Base-by-base conservation (phyloP, 768 basidiomycete genomes). In the Tricholoma hemisulphureum region DNA sequence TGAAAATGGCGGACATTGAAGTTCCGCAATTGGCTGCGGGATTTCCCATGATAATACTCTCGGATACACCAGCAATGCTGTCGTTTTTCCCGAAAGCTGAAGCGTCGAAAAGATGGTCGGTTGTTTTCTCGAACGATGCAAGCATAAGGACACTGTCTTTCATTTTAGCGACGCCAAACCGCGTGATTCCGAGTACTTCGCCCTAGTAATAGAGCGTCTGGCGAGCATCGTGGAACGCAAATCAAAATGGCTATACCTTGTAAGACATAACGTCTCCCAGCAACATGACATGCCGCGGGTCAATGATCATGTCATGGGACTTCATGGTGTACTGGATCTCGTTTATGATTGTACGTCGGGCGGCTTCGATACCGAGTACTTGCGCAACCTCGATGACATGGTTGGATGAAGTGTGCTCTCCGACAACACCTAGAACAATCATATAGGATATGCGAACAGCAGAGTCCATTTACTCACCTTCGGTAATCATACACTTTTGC, bases 11-110 rank as follows among this genome's bases (percentile, higher is more conserved):
- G 60, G 68, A 95, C 94, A 98, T 88, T 0, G 94, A 95, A 8
- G 95, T 98, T 24, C 95, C 95, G 66, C 94, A 95, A 66, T 86
- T 90, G 5, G 93, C 89, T 1, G 95, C 95, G 34, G 95, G 88
- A 66, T 96, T 97, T 29, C 95, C 95, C 94, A 99, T 95, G 72
- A 99, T 98, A 70, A 99, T 99, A 70, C 96, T 98, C 72, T 99
- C 97, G 18, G 97, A 98, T 6, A 99, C 96, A 51, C 97, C 97
- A 28, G 93, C 88, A 54, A 99, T 97, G 56, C 83, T 85, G 67
- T 99, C 97, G 51, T 87, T 93, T 74, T 98, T 98, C 10, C 95
- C 93, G 71, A 89, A 95, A 2, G 97, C 92, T 9, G 97, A 89
- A 2, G 97, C 97, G 67, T 99, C 95, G 74, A 99, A 99, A 58